Conservation (phyloP, 2,329 filamentous ascomycete species). For the Xylaria sp. region DNA sequence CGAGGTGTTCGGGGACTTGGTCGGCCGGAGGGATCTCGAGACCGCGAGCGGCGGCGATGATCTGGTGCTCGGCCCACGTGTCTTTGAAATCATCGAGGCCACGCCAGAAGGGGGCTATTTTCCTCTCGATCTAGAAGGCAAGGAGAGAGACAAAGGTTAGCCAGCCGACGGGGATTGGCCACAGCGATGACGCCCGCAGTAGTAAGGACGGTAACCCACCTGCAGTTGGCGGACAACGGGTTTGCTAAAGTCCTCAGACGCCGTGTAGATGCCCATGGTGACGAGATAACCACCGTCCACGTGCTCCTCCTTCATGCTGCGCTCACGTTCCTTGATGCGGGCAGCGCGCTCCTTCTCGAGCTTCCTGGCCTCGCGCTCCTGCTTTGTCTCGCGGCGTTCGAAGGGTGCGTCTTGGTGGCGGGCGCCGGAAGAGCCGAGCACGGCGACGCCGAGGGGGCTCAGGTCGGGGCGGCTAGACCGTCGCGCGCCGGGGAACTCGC, state of each 20-base stretch:
- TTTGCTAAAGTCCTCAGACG: constrained; percentile 93
- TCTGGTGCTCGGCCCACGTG: constrained; percentile 92
- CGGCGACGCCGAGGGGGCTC: constrained; percentile 56
- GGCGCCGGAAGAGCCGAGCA: constrained; percentile 52
- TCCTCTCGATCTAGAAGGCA: constrained; percentile 80
- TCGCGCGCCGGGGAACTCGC: constrained; percentile 35
- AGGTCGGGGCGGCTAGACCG: constrained; percentile 58
- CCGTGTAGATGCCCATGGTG: constrained; percentile 92
- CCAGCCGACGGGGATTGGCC: not conserved
- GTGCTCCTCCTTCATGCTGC: constrained; percentile 89
- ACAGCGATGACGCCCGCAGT: not conserved
- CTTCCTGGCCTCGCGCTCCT: constrained; percentile 87
- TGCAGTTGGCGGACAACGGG: constrained; percentile 86
- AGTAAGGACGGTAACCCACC: constrained; percentile 62
- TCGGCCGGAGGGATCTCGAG: constrained; percentile 86
- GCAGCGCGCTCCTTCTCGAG: constrained; percentile 81
- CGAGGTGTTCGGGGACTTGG: constrained; percentile 75
- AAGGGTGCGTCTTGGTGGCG: constrained; percentile 57
- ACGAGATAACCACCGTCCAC: constrained; percentile 96
- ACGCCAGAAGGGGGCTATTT: constrained; percentile 93
- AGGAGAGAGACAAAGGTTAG: constrained; percentile 28
- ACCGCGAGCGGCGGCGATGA: constrained; percentile 89
- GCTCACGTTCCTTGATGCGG: constrained; percentile 84
- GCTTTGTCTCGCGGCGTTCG: constrained; percentile 84
- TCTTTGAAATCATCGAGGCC: constrained; percentile 89